Evolutionary conservation across 306 rosid genomes (phyloP).

Genomic region (Lithocarpus polystachyus): DNA sequence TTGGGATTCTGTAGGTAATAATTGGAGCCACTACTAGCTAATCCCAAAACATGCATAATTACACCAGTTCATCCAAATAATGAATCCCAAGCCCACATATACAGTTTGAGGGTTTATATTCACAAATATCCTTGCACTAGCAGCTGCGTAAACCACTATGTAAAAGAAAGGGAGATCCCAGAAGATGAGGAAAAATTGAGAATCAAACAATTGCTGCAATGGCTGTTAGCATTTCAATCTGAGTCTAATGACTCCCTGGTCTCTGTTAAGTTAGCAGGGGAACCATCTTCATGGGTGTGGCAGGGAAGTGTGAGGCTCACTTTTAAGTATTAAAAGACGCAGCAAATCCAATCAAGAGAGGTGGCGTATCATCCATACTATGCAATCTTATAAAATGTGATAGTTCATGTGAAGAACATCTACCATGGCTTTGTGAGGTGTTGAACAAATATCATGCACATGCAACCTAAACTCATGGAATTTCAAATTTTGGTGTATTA

Average conservation of each 20-base stretch:
- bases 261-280: not conserved
- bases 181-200: not conserved
- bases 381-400: not conserved
- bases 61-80: not conserved
- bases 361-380: slow-evolving; percentile 16
- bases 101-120: not conserved
- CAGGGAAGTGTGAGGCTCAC: not conserved
- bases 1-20: not conserved
- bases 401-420: not conserved
- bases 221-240: not conserved
- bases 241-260: not conserved
- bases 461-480: slow-evolving; percentile 2
- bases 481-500: not conserved
- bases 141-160: not conserved
- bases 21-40: not conserved
- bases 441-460: not conserved
- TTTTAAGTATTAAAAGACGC: not conserved
- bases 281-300: slow-evolving; percentile 8
- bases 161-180: not conserved
- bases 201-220: not conserved
- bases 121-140: not conserved
- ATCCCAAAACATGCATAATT: not conserved
- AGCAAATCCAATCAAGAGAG: slow-evolving; percentile 9
- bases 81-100: not conserved
- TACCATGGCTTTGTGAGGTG: not conserved